These are phyloP conservation scores for Syncephalastrum racemosum DNA, from an alignment of 371 early-diverging fungal species.

Conservation along the genomic window DNA sequence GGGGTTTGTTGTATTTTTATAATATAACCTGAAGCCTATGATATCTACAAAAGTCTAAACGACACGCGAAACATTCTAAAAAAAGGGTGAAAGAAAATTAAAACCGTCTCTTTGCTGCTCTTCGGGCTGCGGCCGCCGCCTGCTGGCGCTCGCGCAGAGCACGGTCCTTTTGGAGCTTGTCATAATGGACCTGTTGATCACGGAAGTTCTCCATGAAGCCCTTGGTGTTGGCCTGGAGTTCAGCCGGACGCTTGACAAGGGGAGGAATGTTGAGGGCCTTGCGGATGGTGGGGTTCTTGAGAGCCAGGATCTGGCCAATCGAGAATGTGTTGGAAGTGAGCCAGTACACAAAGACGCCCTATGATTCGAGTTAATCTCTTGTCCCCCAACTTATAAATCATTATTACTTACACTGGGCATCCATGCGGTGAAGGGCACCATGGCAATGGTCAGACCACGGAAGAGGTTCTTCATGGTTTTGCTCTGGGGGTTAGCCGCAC, in stretches of 20 bases:
- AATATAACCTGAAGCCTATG: too few species aligned
- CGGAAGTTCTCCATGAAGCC: conserved; percentile 50
- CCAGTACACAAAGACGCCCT: conserved; percentile 89
- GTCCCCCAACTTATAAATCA: neutral
- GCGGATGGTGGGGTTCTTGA: conserved; percentile 64
- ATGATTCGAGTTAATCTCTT: neutral
- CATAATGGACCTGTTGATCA: conserved; percentile 38
- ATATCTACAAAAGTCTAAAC: too few species aligned
- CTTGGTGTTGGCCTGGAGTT: conserved; percentile 46
- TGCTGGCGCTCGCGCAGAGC: conserved; percentile 52
- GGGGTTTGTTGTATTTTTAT: too few species aligned
- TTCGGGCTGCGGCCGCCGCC: conserved; percentile 47
- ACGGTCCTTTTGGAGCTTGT: conserved; percentile 45
- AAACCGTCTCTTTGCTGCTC: conserved; percentile 51
- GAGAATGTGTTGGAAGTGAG: conserved; percentile 75
- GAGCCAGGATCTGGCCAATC: conserved; percentile 64
- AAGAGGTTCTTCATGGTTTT: conserved; percentile 69
- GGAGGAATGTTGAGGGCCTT: conserved; percentile 55
- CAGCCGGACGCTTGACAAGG: conserved; percentile 46
- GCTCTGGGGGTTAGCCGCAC: conserved; percentile 46
- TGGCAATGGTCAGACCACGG: conserved; percentile 61
- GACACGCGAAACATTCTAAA: too few species aligned
- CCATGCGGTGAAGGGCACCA: conserved; percentile 68
- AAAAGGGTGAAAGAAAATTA: conserved; percentile 9
- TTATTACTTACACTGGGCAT: conserved; percentile 71